A percentile compares a stretch with the other conserved stretches of the same genome.
phyloP scores from a whole-genome alignment of 2,329 filamentous ascomycete genomes.

The Leptographium flavum region DNA sequence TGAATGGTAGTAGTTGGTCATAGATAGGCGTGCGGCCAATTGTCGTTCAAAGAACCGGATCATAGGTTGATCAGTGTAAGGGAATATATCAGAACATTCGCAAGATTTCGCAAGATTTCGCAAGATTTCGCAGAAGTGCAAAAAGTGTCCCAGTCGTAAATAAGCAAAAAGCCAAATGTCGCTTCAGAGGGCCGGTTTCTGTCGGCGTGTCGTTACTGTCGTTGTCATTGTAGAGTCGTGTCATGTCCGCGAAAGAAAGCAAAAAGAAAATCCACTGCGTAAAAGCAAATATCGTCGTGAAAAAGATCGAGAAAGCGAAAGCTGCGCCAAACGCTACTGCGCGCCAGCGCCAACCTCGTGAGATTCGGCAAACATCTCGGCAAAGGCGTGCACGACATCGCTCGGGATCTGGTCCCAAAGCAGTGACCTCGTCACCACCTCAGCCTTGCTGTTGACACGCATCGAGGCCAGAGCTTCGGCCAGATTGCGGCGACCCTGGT shows the following conservation, averaged over 20 bases:
- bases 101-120: slow-evolving; percentile 7
- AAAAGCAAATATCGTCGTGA: slow-evolving; percentile 11
- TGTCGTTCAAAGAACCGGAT: neutral
- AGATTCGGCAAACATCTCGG: slow-evolving; percentile 74
- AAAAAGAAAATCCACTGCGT: neutral
- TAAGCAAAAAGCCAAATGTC: slow-evolving; percentile 11
- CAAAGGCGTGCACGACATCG: slow-evolving; percentile 86
- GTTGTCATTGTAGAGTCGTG: slow-evolving; percentile 1
- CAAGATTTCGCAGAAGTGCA: slow-evolving; percentile 1
- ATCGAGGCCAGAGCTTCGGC: slow-evolving; percentile 70
- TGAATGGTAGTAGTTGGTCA: neutral
- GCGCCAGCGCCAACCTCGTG: slow-evolving; percentile 18
- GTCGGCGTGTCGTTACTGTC: neutral
- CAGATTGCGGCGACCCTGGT: slow-evolving; percentile 57
- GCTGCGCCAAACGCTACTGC: neutral
- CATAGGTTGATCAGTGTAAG: neutral
- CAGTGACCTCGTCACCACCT: slow-evolving; percentile 84
- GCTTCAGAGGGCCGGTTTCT: neutral
- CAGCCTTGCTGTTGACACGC: slow-evolving; percentile 61
- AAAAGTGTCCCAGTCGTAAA: slow-evolving; percentile 14
- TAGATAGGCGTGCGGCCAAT: neutral
- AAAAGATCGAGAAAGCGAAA: slow-evolving; percentile 13
- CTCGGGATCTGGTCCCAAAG: slow-evolving; percentile 89
- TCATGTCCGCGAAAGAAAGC: slow-evolving; percentile 3
- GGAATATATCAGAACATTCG: slow-evolving; percentile 6